Evolutionary conservation across 2,329 filamentous ascomycete species (phyloP).

Genomic region (Sporothrix dimorphospora): DNA sequence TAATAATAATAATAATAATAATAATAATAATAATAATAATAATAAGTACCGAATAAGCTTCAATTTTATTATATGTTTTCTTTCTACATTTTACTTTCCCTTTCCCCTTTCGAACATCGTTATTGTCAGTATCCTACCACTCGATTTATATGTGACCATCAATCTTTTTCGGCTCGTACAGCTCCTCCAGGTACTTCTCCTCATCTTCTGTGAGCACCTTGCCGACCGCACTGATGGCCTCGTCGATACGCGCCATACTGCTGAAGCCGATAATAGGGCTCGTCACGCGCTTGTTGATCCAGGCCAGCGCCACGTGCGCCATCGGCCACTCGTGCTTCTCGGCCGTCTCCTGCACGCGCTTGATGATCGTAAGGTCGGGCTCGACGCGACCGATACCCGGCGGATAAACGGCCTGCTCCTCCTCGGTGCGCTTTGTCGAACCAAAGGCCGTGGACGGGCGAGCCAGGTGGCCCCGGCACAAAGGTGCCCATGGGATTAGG

Average conservation of each 20-base stretch:
- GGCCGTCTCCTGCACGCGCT: conserved; percentile 33
- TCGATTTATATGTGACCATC: conserved; percentile 40
- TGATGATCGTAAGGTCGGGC: conserved; percentile 35
- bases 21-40: too few species aligned
- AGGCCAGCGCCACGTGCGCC: conserved; percentile 63
- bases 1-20: too few species aligned
- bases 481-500: conserved; percentile 46
- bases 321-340: conserved; percentile 33
- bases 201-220: conserved; percentile 61
- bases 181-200: conserved; percentile 63
- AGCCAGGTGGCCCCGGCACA: conserved; percentile 40
- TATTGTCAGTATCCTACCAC: too few species aligned
- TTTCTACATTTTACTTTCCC: too few species aligned
- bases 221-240: conserved; percentile 55
- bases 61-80: too few species aligned
- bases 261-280: conserved; percentile 66
- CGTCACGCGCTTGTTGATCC: conserved; percentile 58
- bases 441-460: conserved; percentile 35
- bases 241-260: conserved; percentile 61
- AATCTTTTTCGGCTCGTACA: conserved; percentile 60
- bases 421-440: conserved; percentile 23
- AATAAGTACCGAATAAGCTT: too few species aligned
- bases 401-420: conserved; percentile 25
- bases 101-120: too few species aligned
- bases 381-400: conserved; percentile 27